Evolutionary conservation across 2,329 filamentous ascomycete species (phyloP), one percentile per base, ranked within the genome.

Genomic region (Cladosporium halotolerans): DNA sequence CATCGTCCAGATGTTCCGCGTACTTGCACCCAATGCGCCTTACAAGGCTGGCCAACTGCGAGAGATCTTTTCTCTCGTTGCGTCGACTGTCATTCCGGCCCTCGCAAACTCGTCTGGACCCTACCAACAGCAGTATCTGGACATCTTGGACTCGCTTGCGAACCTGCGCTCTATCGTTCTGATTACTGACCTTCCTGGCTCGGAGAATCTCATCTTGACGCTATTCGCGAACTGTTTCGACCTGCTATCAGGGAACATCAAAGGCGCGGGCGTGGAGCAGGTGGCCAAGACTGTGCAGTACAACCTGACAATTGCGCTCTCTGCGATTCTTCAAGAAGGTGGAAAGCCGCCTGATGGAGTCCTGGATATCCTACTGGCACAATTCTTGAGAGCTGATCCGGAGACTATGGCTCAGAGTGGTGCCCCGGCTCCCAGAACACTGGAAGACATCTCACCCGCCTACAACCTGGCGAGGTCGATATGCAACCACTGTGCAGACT

Each of bases 381-480:
- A 99, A 68, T 99, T 99, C 64, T 76, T 99, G 52, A 84, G 93
- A 62, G 90, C 91, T 2, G 89, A 90, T 47, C 86, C 89, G 0
- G 83, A 76, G 54, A 43, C 57, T 23, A 46, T 59, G 38, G 14
- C 53, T 18, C 13, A 55, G 44, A 28, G 39, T 36, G 48, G 52
- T 96, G 14, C 76, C 89, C n/a, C 43, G 2, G 45, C 18, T 23
- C 38, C 41, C 2, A 40, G 38, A 36, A 41, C 43, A 7, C 76
- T 89, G 50, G 95, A 95, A 66, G 87, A 93, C 58, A 86, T 95
- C 53, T 92, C 93, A 1, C 83, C 90, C 13, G 91, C 93, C 1
- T 99, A 99, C 73, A 86, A 93, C 66, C 95, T 97, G 87, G 92
- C 93, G 18, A 95, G 95, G 71, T 88, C 88, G 2, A 85, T 99